phyloP scores from a whole-genome alignment of 176 grass and related monocot genomes.

The Musa beccarii region DNA sequence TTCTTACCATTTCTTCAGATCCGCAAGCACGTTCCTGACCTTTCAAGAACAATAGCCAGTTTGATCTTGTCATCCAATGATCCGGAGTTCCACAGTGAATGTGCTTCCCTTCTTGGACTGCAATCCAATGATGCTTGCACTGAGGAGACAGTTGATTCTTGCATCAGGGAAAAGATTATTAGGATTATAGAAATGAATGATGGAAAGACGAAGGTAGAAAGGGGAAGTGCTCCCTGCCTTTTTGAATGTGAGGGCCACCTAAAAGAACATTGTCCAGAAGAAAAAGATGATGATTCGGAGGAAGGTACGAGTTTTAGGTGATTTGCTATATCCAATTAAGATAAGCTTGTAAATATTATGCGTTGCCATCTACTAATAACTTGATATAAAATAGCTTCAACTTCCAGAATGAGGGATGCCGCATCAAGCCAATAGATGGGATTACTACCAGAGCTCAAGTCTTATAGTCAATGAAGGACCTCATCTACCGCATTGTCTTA shows the following conservation, averaged over 20 bases:
- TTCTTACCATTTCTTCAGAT: constrained; percentile 25
- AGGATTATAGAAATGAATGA: constrained; percentile 48
- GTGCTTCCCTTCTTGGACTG: constrained; percentile 40
- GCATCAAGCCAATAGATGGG: too few species aligned
- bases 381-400: too few species aligned
- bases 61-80: constrained; percentile 48
- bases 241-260: constrained; percentile 44
- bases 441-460: too few species aligned
- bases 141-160: constrained; percentile 28
- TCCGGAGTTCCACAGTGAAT: constrained; percentile 41
- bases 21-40: constrained; percentile 38
- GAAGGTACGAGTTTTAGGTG: constrained; percentile 1
- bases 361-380: too few species aligned
- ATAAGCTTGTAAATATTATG: too few species aligned
- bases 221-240: constrained; percentile 26
- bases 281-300: constrained; percentile 20
- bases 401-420: too few species aligned
- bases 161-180: constrained; percentile 43
- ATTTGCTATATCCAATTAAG: not conserved
- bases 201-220: constrained; percentile 21
- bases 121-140: constrained; percentile 19
- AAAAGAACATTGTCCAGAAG: constrained; percentile 10
- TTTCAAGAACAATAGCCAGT: constrained; percentile 44
- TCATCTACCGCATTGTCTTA: too few species aligned
- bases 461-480: too few species aligned